These are phyloP conservation scores for Boletus rubescentipes DNA, from an alignment of 768 basidiomycete genomes.

Conservation along the genomic window DNA sequence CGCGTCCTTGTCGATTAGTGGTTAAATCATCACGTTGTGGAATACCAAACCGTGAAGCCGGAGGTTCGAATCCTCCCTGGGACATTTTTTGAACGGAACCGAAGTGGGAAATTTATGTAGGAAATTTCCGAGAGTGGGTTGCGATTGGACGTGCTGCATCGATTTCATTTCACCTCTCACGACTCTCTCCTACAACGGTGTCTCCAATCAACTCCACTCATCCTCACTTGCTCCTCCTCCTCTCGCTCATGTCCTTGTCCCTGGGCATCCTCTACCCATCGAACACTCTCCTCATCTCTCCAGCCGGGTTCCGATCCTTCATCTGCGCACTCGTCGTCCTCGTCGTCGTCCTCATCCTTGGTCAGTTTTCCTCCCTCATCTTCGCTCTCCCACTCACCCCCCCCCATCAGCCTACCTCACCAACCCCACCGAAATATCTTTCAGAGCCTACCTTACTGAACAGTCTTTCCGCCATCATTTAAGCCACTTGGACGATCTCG, in stretches of 20 bases:
- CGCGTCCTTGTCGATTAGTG: constrained; percentile 44
- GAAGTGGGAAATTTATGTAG: constrained; percentile 24
- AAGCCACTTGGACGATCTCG: constrained; percentile 72
- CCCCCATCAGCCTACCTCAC: constrained; percentile 78
- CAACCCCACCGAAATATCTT: constrained; percentile 92
- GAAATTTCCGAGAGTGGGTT: constrained; percentile 28
- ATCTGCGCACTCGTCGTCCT: constrained; percentile 68
- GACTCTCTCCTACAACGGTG: constrained; percentile 43
- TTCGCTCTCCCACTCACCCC: not conserved
- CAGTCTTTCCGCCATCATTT: constrained; percentile 95
- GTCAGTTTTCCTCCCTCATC: constrained; percentile 42
- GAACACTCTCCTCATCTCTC: constrained; percentile 50
- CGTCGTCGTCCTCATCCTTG: constrained; percentile 69
- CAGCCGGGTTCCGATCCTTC: constrained; percentile 67
- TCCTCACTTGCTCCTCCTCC: constrained; percentile 39
- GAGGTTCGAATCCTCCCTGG: constrained; percentile 41
- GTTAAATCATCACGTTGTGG: constrained; percentile 47
- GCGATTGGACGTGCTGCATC: constrained; percentile 15
- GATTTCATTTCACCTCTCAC: constrained; percentile 3
- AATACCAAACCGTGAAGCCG: constrained; percentile 36
- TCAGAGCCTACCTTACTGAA: constrained; percentile 94
- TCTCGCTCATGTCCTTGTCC: constrained; percentile 65
- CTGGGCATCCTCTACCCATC: constrained; percentile 60
- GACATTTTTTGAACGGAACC: constrained; percentile 21
- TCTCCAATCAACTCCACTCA: constrained; percentile 34